Percentiles rank a stretch among this genome's conserved stretches.
Conservation (phyloP, 208 protist genomes). For the Naegleria fowleri region DNA sequence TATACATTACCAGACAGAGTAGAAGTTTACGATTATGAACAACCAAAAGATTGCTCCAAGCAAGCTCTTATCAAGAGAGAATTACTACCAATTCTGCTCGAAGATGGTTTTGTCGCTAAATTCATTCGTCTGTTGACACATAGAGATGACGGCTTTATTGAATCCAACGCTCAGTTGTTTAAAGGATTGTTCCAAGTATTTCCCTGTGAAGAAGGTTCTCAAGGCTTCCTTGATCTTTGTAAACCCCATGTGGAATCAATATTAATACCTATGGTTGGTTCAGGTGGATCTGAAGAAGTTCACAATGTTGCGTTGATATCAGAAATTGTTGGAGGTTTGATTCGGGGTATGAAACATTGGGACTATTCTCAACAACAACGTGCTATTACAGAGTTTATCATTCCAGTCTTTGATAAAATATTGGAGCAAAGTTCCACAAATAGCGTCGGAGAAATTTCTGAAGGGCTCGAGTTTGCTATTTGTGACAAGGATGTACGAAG, state of each 20-base stretch:
- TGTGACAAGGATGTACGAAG: conserved; percentile 3
- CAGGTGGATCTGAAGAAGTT: neutral
- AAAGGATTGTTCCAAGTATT: conserved; percentile 16
- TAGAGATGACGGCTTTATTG: conserved; percentile 5
- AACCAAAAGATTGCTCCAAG: neutral
- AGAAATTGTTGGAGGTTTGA: neutral
- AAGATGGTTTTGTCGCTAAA: neutral
- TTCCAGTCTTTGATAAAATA: neutral
- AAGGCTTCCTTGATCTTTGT: neutral
- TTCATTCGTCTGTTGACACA: neutral
- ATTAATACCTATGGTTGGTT: neutral
- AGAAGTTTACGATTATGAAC: neutral
- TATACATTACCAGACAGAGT: neutral
- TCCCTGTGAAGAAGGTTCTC: neutral
- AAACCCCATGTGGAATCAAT: neutral
- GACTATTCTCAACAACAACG: neutral
- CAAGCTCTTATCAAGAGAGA: neutral
- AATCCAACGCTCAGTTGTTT: conserved; percentile 11
- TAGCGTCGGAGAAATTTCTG: conserved; percentile 11
- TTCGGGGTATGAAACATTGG: conserved; percentile 26
- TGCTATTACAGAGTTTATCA: neutral
- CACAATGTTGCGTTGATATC: neutral
- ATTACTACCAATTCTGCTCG: neutral
- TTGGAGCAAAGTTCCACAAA: conserved; percentile 11
- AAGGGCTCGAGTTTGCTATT: conserved; percentile 4